Evolutionary conservation across 2,329 filamentous ascomycete species (phyloP).

Genomic region (Aaosphaeria pasadenensis): DNA sequence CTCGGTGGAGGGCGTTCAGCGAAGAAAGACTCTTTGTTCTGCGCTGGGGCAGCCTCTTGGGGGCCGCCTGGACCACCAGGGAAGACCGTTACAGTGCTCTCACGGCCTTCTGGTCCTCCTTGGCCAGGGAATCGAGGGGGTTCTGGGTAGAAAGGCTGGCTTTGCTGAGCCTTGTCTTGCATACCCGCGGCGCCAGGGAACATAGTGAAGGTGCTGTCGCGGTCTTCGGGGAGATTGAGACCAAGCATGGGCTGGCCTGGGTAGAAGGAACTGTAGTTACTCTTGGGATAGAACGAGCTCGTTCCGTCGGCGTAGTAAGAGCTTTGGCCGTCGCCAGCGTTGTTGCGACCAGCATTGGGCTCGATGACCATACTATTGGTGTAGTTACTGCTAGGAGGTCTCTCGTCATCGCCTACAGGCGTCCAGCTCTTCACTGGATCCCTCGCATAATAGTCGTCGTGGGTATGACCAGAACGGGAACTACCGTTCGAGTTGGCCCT

Average conservation of each 20-base stretch:
- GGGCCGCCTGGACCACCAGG: conserved; percentile 4
- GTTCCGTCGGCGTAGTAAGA: conserved; percentile 35
- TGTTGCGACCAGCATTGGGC: conserved; percentile 31
- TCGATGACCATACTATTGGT: conserved; percentile 44
- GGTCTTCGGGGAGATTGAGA: conserved; percentile 59
- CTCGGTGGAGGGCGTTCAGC: conserved; percentile 17
- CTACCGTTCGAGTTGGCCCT: conserved; percentile 37
- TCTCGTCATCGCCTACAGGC: conserved; percentile 28
- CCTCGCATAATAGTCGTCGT: conserved; percentile 27
- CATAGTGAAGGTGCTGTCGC: conserved; percentile 52
- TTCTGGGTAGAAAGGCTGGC: not conserved
- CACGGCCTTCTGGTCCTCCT: conserved; percentile 43
- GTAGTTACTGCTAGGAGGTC: conserved; percentile 44
- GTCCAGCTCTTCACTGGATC: conserved; percentile 36
- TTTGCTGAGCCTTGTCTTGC: not conserved
- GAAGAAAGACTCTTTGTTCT: conserved; percentile 9
- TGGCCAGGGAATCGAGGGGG: not conserved
- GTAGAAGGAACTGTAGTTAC: conserved; percentile 53
- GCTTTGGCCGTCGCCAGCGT: conserved; percentile 52
- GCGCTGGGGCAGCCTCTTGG: not conserved
- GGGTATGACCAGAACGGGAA: conserved; percentile 28
- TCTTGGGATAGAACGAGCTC: conserved; percentile 43
- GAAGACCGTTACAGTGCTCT: conserved; percentile 46
- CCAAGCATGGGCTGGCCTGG: conserved; percentile 47
- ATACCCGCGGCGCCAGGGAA: conserved; percentile 12